Evolutionary conservation across 2,329 filamentous ascomycete genomes (phyloP), one percentile per base, ranked within the genome.

Genomic region (Periconia sp.): DNA sequence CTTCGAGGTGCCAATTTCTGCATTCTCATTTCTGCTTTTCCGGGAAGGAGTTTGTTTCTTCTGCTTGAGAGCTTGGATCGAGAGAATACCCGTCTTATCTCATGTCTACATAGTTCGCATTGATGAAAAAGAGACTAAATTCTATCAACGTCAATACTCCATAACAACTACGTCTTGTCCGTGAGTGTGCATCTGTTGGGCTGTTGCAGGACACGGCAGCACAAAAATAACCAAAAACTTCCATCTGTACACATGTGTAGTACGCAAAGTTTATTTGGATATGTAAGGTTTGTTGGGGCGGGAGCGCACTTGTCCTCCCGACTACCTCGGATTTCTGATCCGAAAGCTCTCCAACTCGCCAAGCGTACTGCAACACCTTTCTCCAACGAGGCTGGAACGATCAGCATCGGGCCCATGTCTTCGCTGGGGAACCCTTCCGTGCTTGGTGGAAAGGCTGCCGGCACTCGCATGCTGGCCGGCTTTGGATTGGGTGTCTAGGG

Each of bases 21-120:
- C 32, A 35, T 35, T 24, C 5, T 35, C 21, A n/a, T 35, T 5
- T 12, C 25, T 22, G 4, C 5, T 15, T 24, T 6, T 31, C 17
- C 15, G 22, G 36, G 28, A 31, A 18, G 21, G 23, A 39, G 16
- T 15, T 15, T n/a, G n/a, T 39, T 11, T 31, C 26, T 23, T 11
- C 24, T 39, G 25, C 25, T 31, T 39, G 15, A 8, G 15, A 21
- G 36, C 28, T 39, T 31, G 34, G 23, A 36, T n/a, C 26, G 26
- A 31, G 36, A 28, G 36, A 21, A 39, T 39, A 39, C 36, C 36
- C 36, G 36, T 30, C 26, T 39, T 39, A 39, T 13, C 5, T 31
- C 25, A 39, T 39, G 36, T 39, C 36, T 23, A 39, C 19, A 39
- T 39, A 39, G 36, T 39, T 25, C 36, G 36, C 36, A 39, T 31